These are phyloP conservation scores for Chlorella sp. DNA, from an alignment of 139 green algal species.

Conservation along the genomic window DNA sequence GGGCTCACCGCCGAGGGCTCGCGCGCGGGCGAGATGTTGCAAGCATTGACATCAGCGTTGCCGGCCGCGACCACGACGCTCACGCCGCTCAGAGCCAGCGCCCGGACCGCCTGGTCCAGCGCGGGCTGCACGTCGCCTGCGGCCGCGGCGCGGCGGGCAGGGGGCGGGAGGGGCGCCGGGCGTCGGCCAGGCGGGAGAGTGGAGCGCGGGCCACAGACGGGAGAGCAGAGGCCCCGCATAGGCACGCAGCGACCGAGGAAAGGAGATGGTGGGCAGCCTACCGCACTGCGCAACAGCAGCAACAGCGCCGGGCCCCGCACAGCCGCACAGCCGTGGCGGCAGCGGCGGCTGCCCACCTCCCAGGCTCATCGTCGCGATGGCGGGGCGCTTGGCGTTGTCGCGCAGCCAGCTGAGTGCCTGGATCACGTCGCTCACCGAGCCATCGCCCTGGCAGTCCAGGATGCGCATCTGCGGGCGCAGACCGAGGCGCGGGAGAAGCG, in stretches of 20 bases:
- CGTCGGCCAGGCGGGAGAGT: too few species aligned
- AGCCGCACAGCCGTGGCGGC: too few species aligned
- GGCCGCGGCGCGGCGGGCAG: too few species aligned
- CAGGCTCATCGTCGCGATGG: slow-evolving; percentile 67
- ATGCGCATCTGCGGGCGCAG: too few species aligned
- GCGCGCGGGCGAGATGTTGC: slow-evolving; percentile 33
- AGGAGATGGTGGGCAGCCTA: too few species aligned
- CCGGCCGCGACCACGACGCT: slow-evolving; percentile 62
- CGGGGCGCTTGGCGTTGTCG: slow-evolving; percentile 53
- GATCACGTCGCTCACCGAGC: slow-evolving; percentile 50
- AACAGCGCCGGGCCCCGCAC: too few species aligned
- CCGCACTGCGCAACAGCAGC: too few species aligned
- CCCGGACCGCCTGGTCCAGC: slow-evolving; percentile 57
- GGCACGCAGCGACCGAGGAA: too few species aligned
- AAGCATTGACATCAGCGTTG: slow-evolving; percentile 45
- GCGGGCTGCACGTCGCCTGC: slow-evolving; percentile 47
- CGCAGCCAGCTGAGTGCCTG: slow-evolving; percentile 70
- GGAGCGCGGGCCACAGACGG: too few species aligned
- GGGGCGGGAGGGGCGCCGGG: too few species aligned
- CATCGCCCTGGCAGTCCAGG: slow-evolving; percentile 65
- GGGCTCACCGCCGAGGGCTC: slow-evolving; percentile 26
- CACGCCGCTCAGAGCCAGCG: slow-evolving; percentile 46
- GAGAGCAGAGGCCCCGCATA: too few species aligned
- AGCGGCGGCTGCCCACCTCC: slow-evolving; percentile 24
- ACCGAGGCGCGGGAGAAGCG: too few species aligned